phyloP scores from a whole-genome alignment of 768 basidiomycete genomes.

The Phylloporus rhodoxanthus region DNA sequence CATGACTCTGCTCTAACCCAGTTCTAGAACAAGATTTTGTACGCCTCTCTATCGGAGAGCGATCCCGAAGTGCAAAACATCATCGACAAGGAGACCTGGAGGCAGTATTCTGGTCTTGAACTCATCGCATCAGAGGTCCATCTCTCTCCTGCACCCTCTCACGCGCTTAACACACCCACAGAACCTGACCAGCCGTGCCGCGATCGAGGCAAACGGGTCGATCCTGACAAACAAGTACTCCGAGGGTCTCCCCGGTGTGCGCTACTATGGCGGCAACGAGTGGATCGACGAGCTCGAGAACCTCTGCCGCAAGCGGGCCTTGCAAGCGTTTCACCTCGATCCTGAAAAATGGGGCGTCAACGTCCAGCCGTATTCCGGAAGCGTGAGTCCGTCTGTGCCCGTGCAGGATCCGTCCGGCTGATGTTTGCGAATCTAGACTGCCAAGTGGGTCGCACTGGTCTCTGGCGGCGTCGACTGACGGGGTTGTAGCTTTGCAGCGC shows the following conservation, averaged over 20 bases:
- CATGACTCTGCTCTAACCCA: background rate
- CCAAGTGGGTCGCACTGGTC: slow-evolving; percentile 56
- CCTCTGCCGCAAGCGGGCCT: slow-evolving; percentile 91
- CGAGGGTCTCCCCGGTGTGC: slow-evolving; percentile 95
- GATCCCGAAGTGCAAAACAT: slow-evolving; percentile 96
- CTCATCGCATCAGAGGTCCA: slow-evolving; percentile 96
- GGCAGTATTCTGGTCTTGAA: slow-evolving; percentile 95
- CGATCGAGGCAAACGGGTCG: slow-evolving; percentile 98
- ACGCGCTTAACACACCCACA: slow-evolving; percentile 24
- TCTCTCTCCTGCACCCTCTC: background rate
- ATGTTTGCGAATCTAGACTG: slow-evolving; percentile 48
- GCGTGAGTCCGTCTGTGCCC: slow-evolving; percentile 44
- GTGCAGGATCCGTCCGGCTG: slow-evolving; percentile 4
- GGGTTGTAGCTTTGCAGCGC: slow-evolving; percentile 76
- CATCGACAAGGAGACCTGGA: slow-evolving; percentile 98
- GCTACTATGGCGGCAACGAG: slow-evolving; percentile 98
- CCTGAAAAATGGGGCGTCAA: slow-evolving; percentile 94
- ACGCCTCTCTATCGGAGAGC: slow-evolving; percentile 79
- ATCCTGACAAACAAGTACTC: slow-evolving; percentile 99
- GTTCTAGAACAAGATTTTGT: slow-evolving; percentile 83
- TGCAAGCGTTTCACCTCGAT: slow-evolving; percentile 94
- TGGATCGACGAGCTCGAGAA: slow-evolving; percentile 94
- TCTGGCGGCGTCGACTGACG: slow-evolving; percentile 9
- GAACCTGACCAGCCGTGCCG: slow-evolving; percentile 94
- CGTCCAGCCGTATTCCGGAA: slow-evolving; percentile 96